phyloP scores from a whole-genome alignment of 2,329 filamentous ascomycete species.

The Acephala macrosclerotiorum region DNA sequence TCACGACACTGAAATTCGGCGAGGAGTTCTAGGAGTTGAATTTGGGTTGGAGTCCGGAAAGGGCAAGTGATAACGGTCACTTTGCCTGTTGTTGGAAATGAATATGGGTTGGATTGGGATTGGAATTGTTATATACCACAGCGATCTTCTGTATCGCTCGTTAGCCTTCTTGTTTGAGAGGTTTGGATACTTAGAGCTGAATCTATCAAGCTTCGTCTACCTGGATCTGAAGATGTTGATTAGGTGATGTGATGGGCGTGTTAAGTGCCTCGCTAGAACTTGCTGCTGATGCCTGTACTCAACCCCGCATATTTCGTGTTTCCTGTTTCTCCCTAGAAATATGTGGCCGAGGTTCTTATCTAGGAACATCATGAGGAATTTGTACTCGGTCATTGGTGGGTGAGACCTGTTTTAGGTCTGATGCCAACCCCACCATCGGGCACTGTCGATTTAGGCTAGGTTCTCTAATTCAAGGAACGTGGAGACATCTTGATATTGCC shows the following conservation, averaged over 20 bases:
- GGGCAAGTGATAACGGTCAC: neutral
- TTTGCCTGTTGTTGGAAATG: slow-evolving; percentile 2
- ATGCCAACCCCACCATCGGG: no score
- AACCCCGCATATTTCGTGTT: neutral
- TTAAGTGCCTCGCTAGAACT: neutral
- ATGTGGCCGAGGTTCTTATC: neutral
- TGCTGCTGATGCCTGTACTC: neutral
- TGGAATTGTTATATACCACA: slow-evolving; percentile 21
- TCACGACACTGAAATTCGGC: slow-evolving; percentile 4
- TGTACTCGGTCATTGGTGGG: neutral
- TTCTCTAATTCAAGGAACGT: no score
- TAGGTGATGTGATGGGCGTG: neutral
- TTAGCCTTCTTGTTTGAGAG: slow-evolving; percentile 9
- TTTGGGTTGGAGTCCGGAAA: neutral
- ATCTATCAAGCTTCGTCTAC: neutral
- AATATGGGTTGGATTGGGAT: neutral
- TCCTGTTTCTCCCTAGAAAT: neutral
- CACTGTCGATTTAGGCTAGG: no score
- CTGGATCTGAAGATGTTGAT: neutral
- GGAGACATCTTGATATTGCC: no score
- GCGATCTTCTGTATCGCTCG: neutral
- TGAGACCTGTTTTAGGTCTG: no score
- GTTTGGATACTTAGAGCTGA: neutral
- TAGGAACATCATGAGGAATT: neutral
- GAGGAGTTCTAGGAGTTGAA: slow-evolving; percentile 19